Conservation (phyloP, 2,329 filamentous ascomycete species). For the Leptosphaerulina australis region DNA sequence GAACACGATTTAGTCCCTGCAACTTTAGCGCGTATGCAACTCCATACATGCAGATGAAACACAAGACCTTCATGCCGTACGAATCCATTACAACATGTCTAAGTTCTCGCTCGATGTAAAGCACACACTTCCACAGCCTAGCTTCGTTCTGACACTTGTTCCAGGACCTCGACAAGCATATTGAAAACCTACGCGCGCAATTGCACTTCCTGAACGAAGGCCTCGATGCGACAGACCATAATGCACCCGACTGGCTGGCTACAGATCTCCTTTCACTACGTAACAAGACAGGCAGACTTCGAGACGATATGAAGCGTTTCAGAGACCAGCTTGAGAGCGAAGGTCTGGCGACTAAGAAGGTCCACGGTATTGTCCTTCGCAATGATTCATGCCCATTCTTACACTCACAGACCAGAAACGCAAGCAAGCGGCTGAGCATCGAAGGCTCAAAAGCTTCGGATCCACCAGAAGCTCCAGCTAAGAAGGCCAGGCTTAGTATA, state of each 20-base stretch:
- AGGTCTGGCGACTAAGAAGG: constrained; percentile 36
- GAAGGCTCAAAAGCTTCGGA: constrained; percentile 26
- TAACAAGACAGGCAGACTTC: constrained; percentile 41
- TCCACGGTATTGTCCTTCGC: constrained; percentile 1
- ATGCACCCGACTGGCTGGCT: constrained; percentile 46
- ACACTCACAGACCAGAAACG: constrained; percentile 22
- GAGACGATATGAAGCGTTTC: constrained; percentile 45
- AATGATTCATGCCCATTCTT: constrained; percentile 1
- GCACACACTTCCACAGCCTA: constrained; percentile 3
- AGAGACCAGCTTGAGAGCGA: constrained; percentile 37
- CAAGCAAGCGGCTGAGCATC: constrained; percentile 40
- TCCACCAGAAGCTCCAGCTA: constrained; percentile 1
- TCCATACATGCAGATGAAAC: constrained; percentile 13
- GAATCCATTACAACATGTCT: constrained; percentile 27
- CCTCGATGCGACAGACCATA: constrained; percentile 44
- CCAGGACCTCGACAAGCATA: constrained; percentile 43
- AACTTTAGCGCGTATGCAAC: constrained; percentile 9
- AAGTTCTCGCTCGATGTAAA: constrained; percentile 39
- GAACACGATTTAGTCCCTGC: too few relatives aligned
- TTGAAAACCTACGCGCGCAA: constrained; percentile 38
- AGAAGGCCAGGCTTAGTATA: constrained; percentile 16
- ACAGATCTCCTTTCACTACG: constrained; percentile 42
- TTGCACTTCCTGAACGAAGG: constrained; percentile 39
- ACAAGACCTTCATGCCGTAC: constrained; percentile 8
- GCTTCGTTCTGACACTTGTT: constrained; percentile 22